Evolutionary conservation across 1,284 basidiomycete species (phyloP), one percentile per base, ranked within the genome.

Genomic region (Moesziomyces sp.): DNA sequence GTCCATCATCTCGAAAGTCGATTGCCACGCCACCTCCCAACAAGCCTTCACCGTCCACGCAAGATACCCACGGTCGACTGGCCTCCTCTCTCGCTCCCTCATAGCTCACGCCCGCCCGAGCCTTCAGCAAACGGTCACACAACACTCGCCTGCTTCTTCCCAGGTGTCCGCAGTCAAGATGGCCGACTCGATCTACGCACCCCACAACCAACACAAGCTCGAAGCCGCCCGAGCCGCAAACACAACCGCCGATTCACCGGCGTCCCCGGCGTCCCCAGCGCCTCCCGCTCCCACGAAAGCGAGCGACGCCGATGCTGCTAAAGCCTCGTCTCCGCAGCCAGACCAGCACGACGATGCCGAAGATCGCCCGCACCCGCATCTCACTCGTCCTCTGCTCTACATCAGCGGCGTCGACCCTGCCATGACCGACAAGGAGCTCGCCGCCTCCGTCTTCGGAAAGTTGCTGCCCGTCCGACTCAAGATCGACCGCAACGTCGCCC

Each of bases 161-260:
- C 10, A 35, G 11, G 11, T 14, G 18, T 30, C 35, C 40, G 42
- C 35, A 23, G 23, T 55, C 53, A 60, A 19, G 46, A 77, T 77
- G 75, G 51, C 75, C 44, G 75, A 77, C 51, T 74, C 72, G n/a
- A 77, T 77, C 58, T 77, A 77, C 51, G 75, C 75, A 3, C 75
- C 75, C 0, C 66, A 76, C 43, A 76, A 76, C 43, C 58, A 74
- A 51, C 49, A 56, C 44, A 66, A 63, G 65, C 65, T 72, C 53
- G 38, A 72, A 21, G 73, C 63, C 14, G 48, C 55, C 8, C 65
- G 56, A 46, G 58, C 65, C 28, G 61, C 60, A 5, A 42, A 62
- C 28, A 48, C 50, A 19, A 18, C 10, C 4, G 46, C 47, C 23
- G 26, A 35, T 7, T 40, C 30, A 8, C 30, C 30, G 2, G 30